Evolutionary conservation across 768 basidiomycete species (phyloP), one percentile per base, ranked within the genome.

Genomic region (Serendipita vermifera): DNA sequence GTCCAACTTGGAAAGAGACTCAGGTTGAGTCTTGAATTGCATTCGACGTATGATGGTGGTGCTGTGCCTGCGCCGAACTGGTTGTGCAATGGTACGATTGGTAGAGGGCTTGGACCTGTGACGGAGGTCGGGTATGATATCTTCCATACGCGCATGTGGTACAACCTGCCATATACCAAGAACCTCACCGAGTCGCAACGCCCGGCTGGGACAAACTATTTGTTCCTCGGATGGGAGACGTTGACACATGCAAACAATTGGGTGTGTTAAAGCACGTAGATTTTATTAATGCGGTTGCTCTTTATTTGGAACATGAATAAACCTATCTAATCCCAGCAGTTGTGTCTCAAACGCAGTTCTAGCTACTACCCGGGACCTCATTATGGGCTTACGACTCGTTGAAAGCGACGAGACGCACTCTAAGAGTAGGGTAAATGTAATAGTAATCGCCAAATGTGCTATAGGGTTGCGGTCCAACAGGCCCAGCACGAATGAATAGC

Each of bases 211-310:
- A 38, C 33, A n/a, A 55, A 55, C 31, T 35, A 55, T 38, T 20
- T 55, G 6, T 55, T 55, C 33, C 31, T 55, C 36, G 54, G n/a
- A 1, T 55, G 54, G 54, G 33, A 55, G 33, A 55, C 54, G 54
- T 35, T 55, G 31, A 55, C 1, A n/a, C 27, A 35, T 20, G 54
- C 31, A n/a, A n/a, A n/a, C n/a, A n/a, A n/a, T n/a, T n/a, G n/a
- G n/a, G n/a, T n/a, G n/a, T n/a, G n/a, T n/a, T n/a, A n/a, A n/a
- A n/a, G n/a, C n/a, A n/a, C n/a, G n/a, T n/a, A n/a, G n/a, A n/a
- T n/a, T n/a, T n/a, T n/a, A n/a, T n/a, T n/a, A n/a, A n/a, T n/a
- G n/a, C n/a, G n/a, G n/a, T n/a, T n/a, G n/a, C n/a, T n/a, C n/a
- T n/a, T n/a, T n/a, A n/a, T n/a, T n/a, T n/a, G n/a, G n/a, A n/a